Evolutionary conservation across 257 asterid genomes (phyloP), one percentile per base, ranked within the genome.

Genomic region (Haberlea rhodopensis): DNA sequence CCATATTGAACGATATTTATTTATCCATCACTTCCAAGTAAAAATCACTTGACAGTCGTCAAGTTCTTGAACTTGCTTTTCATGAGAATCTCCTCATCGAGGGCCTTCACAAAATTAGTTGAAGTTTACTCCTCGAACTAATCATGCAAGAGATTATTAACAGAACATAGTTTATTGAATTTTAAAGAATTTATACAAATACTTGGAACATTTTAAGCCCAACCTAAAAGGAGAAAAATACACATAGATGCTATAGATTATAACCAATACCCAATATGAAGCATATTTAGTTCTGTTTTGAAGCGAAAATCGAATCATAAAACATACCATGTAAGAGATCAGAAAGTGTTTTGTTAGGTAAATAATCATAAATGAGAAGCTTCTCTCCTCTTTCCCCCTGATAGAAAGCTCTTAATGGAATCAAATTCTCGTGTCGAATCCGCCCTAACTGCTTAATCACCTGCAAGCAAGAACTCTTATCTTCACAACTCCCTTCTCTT

Each of bases 301-400:
- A 46, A 13, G 46, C 56, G 15, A 49, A 53, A 18, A 25, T 5
- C 21, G 60, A 60, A 21, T 28, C 32, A 6, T 18, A 49, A 57
- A 26, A 53, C 74, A 69, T 78, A 94, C 99, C 99, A 78, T 94
- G 96, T 71, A 94, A 84, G 57, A 87, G 90, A 73, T 86, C 97
- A 71, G 77, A 72, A 55, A 94, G 97, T 1, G 86, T 86, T 37
- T 79, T 90, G 78, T 83, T 84, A 32, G 91, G 83, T 13, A 87
- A 61, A 75, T 90, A 90, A 43, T 94, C 99, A 73, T 90, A 84
- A 4, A 94, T 90, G 71, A 94, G 94, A 69, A 94, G 96, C 79
- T 94, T 94, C 79, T 94, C 97, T 60, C 99, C 97, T 83, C 96
- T 81, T 63, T 79, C 86, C 72, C 99, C 99, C 71, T 90, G 95